phyloP scores from a whole-genome alignment of 2,329 filamentous ascomycete species.

The Daldinia sp. region DNA sequence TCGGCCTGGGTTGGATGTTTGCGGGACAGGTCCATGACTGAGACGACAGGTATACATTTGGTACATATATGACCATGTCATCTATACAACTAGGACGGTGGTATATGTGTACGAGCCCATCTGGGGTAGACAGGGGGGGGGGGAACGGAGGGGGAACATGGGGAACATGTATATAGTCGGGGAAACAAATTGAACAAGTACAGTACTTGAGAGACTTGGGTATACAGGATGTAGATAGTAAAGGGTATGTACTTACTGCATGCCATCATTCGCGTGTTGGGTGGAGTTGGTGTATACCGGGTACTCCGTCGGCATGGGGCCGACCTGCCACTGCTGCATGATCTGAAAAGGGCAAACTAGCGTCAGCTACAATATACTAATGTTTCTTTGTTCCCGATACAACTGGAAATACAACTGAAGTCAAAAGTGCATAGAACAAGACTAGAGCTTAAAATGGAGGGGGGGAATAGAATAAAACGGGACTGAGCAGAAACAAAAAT shows the following conservation, averaged over 20 bases:
- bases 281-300: constrained; percentile 60
- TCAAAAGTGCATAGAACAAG: constrained; percentile 29
- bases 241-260: constrained; percentile 63
- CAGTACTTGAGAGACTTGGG: constrained; percentile 37
- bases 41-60: constrained; percentile 38
- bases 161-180: constrained; percentile 24
- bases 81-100: constrained; percentile 26
- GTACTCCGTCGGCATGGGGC: constrained; percentile 65
- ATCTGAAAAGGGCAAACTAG: constrained; percentile 52
- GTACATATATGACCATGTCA: constrained; percentile 39
- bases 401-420: constrained; percentile 18
- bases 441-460: constrained; percentile 14
- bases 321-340: constrained; percentile 70
- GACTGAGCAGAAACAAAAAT: constrained; percentile 26
- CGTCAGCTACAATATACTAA: constrained; percentile 42
- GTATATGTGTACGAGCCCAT: constrained; percentile 39
- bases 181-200: constrained; percentile 31
- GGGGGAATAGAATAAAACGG: constrained; percentile 24
- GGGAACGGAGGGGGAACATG: constrained; percentile 22
- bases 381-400: constrained; percentile 27
- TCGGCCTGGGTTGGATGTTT: constrained; percentile 27
- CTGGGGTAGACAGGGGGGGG: constrained; percentile 33
- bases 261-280: constrained; percentile 60
- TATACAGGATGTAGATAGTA: constrained; percentile 40
- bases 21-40: constrained; percentile 35